Conservation (phyloP, 2,329 filamentous ascomycete species). For the Cordyceps tenuipes region DNA sequence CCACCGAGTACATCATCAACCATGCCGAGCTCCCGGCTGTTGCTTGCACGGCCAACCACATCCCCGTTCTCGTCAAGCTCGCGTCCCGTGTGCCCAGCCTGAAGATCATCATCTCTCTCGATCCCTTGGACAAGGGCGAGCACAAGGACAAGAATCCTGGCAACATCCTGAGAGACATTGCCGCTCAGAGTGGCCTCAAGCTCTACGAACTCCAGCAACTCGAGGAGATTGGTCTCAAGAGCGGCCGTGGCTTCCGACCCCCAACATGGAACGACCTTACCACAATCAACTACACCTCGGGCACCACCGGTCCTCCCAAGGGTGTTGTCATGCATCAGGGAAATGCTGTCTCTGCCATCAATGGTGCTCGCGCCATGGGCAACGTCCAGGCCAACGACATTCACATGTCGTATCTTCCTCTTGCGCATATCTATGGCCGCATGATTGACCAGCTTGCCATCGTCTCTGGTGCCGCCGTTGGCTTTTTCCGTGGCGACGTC, state of each 20-base stretch:
- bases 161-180: slow-evolving; percentile 67
- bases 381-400: slow-evolving; percentile 49
- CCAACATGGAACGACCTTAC: slow-evolving; percentile 69
- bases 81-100: slow-evolving; percentile 67
- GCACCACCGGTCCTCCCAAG: slow-evolving; percentile 50
- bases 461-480: slow-evolving; percentile 64
- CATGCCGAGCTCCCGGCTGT: slow-evolving; percentile 71
- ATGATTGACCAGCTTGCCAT: slow-evolving; percentile 73
- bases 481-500: slow-evolving; percentile 95
- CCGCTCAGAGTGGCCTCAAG: slow-evolving; percentile 62
- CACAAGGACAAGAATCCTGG: slow-evolving; percentile 68
- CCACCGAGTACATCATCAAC: slow-evolving; percentile 93
- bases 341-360: slow-evolving; percentile 70
- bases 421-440: slow-evolving; percentile 91
- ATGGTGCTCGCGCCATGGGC: slow-evolving; percentile 49
- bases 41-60: slow-evolving; percentile 70
- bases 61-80: slow-evolving; percentile 74
- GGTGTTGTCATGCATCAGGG: slow-evolving; percentile 57
- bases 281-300: slow-evolving; percentile 69
- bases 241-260: slow-evolving; percentile 62
- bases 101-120: slow-evolving; percentile 82
- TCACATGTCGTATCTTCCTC: slow-evolving; percentile 78
- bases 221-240: slow-evolving; percentile 67
- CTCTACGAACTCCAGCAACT: slow-evolving; percentile 76
- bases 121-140: slow-evolving; percentile 75